Evolutionary conservation across 306 rosid genomes (phyloP).

Genomic region (Dalbergia oliveri): DNA sequence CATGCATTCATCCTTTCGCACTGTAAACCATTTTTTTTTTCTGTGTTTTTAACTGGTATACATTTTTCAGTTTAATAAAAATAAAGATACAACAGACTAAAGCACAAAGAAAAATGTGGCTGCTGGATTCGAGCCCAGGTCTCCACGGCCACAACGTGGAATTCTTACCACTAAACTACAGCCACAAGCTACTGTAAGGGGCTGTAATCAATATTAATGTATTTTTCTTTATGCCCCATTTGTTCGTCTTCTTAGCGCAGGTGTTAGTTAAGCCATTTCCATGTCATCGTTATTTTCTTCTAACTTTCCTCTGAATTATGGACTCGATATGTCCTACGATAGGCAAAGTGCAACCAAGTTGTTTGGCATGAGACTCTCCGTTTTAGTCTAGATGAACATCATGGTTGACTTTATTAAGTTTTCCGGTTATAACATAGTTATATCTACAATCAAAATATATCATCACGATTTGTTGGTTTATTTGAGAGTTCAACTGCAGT

Average conservation of each 20-base stretch:
- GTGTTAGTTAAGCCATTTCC: background rate
- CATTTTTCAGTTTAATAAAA: no score
- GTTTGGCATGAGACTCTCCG: background rate
- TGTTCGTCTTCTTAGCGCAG: no score
- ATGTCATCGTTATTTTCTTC: background rate
- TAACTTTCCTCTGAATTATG: background rate
- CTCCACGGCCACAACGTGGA: constrained; percentile 70
- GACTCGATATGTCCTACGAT: no score
- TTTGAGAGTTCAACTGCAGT: background rate
- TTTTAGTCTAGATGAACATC: background rate
- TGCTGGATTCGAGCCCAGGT: constrained; percentile 65
- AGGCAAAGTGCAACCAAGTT: no score
- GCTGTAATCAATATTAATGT: background rate
- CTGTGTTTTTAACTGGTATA: no score
- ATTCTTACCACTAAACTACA: constrained; percentile 61
- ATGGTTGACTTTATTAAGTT: background rate
- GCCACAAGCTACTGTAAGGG: background rate
- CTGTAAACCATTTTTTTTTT: no score
- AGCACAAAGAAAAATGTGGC: constrained; percentile 35
- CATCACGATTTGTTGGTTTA: background rate
- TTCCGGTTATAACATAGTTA: background rate
- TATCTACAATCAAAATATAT: background rate
- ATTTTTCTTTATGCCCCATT: no score
- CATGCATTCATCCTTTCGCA: no score
- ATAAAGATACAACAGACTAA: no score